A percentile compares a stretch with the other conserved stretches of the same genome.
phyloP scores from a whole-genome alignment of 192 early-diverging fungal genomes.

The Coemansia sp. region DNA sequence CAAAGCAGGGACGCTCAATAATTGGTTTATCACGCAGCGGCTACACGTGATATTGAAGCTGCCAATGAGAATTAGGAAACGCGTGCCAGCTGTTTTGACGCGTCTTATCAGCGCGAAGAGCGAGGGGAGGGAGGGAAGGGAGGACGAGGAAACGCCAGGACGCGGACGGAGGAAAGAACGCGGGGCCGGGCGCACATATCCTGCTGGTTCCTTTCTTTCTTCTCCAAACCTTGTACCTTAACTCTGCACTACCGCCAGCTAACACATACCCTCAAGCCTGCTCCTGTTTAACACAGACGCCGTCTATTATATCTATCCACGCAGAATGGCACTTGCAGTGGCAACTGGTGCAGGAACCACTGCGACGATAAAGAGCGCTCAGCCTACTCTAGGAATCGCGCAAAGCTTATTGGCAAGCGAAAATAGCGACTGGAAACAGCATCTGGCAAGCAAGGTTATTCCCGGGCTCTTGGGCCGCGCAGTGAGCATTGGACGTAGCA shows the following conservation, averaged over 20 bases:
- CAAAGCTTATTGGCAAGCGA: not conserved
- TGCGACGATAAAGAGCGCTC: not conserved
- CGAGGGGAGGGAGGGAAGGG: not conserved
- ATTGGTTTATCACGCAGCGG: not conserved
- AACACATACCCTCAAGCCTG: not conserved
- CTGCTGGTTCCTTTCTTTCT: not conserved
- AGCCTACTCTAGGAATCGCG: not conserved
- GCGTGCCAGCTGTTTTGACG: not conserved
- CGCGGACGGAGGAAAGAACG: not conserved
- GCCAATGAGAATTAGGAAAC: not conserved
- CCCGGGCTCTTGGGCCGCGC: constrained; percentile 25
- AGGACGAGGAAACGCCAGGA: not conserved
- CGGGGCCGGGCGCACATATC: not conserved
- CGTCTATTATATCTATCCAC: not conserved
- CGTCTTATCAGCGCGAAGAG: constrained; percentile 1
- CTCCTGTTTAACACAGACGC: not conserved
- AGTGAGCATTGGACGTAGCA: constrained; percentile 49
- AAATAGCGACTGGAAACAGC: constrained; percentile 23
- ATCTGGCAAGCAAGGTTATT: constrained; percentile 37
- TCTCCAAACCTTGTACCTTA: not conserved
- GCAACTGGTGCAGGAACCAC: not conserved
- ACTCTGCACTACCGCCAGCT: not conserved
- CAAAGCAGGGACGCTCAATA: not conserved
- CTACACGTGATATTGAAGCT: not conserved
- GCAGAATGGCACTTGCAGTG: not conserved